These are phyloP conservation scores for Neofusicoccum cordaticola DNA, from an alignment of 2,329 filamentous ascomycete genomes.

Conservation along the genomic window DNA sequence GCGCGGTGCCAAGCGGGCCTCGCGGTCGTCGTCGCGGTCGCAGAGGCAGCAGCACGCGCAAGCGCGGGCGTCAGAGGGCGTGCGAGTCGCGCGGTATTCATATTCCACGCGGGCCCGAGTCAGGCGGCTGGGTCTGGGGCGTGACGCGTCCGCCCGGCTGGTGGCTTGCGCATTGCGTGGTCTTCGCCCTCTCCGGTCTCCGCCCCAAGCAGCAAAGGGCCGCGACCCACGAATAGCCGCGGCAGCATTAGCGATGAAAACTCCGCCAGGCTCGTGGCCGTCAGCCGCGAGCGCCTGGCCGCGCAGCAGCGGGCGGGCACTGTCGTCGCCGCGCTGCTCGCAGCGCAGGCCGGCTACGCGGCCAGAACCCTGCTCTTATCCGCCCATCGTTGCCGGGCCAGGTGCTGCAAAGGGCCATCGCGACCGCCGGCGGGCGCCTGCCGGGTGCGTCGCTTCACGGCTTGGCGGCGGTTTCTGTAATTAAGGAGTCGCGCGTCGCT, in stretches of 20 bases:
- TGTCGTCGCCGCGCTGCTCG: background rate
- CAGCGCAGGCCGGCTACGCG: background rate
- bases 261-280: background rate
- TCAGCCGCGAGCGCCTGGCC: background rate
- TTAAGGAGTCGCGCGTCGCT: constrained; percentile 11
- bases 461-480: background rate
- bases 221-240: constrained; percentile 1
- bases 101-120: constrained; percentile 1
- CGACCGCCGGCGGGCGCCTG: background rate
- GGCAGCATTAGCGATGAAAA: background rate
- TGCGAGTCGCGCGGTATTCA: constrained; percentile 12
- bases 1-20: background rate
- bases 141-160: background rate
- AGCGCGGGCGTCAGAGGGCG: constrained; percentile 3
- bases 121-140: background rate
- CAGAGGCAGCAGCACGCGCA: background rate
- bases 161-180: constrained; percentile 4
- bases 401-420: background rate
- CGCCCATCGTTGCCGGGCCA: background rate
- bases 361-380: background rate
- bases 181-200: background rate
- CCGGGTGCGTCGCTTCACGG: background rate
- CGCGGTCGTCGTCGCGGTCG: background rate
- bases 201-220: background rate
- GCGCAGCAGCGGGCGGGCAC: background rate